Evolutionary conservation across 306 rosid species (phyloP).

Genomic region (Sicyos baderoa): DNA sequence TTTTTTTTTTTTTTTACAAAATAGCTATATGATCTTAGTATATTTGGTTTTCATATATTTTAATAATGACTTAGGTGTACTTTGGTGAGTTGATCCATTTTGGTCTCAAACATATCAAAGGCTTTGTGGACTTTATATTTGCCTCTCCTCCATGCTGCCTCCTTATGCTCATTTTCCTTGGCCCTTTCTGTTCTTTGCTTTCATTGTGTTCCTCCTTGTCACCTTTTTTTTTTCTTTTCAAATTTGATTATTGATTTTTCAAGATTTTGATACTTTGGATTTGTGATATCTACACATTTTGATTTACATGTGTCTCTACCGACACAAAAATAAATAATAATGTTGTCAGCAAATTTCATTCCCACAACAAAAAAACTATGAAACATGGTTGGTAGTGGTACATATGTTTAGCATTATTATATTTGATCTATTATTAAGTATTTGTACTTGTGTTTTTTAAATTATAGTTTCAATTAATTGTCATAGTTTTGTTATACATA

Average conservation of each 20-base stretch:
- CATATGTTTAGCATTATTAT: neutral
- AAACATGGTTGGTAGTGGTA: neutral
- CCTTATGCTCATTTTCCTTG: neutral
- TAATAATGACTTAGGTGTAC: neutral
- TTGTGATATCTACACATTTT: neutral
- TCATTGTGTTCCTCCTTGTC: neutral
- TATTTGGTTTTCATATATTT: neutral
- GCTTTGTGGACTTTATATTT: neutral
- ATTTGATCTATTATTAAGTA: neutral
- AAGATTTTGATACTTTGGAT: neutral
- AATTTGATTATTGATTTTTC: neutral
- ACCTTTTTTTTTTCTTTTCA: neutral
- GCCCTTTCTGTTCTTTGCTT: constrained; percentile 7
- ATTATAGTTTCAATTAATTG: no score
- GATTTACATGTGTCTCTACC: neutral
- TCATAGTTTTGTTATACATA: no score
- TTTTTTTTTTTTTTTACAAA: no score
- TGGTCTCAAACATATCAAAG: neutral
- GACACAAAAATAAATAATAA: neutral
- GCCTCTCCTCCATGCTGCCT: neutral
- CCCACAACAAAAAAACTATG: neutral
- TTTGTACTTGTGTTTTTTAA: neutral
- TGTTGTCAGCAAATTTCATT: constrained; percentile 1
- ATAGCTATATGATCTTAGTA: no score
- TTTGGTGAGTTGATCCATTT: neutral